Evolutionary conservation across 306 rosid genomes (phyloP).

Genomic region (Cucurbita moschata): DNA sequence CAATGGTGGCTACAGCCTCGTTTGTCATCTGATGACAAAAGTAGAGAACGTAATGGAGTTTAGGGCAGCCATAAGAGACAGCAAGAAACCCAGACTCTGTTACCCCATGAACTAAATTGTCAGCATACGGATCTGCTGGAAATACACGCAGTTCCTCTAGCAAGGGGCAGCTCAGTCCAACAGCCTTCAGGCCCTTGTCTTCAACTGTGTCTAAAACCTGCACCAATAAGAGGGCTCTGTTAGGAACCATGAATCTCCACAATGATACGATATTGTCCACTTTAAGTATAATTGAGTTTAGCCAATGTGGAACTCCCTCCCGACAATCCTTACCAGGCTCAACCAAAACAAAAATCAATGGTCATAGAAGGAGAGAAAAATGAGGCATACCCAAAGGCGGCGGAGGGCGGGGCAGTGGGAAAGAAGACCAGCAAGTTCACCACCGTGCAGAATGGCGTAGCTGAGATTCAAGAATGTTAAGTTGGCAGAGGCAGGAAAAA

Average conservation of each 20-base stretch:
- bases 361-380: not conserved
- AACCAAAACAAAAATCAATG: too few species aligned
- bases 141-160: constrained; percentile 84
- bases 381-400: constrained; percentile 56
- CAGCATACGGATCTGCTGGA: constrained; percentile 53
- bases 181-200: constrained; percentile 77
- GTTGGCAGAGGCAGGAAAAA: constrained; percentile 48
- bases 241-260: too few species aligned
- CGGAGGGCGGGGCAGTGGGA: constrained; percentile 47
- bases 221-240: constrained; percentile 4
- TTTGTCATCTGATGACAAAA: constrained; percentile 80
- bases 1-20: constrained; percentile 76
- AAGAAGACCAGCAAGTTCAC: constrained; percentile 46
- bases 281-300: too few species aligned
- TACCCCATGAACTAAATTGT: constrained; percentile 38
- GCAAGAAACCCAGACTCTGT: constrained; percentile 75
- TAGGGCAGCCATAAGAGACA: constrained; percentile 63
- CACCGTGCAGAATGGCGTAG: constrained; percentile 40
- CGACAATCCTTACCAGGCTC: too few species aligned
- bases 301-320: too few species aligned
- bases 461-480: constrained; percentile 70
- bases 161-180: constrained; percentile 57
- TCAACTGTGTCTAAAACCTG: constrained; percentile 74
- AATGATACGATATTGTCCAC: too few species aligned
- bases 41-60: constrained; percentile 62